Conservation (phyloP, 1,284 basidiomycete species). For the Irpex rosettiformis region DNA sequence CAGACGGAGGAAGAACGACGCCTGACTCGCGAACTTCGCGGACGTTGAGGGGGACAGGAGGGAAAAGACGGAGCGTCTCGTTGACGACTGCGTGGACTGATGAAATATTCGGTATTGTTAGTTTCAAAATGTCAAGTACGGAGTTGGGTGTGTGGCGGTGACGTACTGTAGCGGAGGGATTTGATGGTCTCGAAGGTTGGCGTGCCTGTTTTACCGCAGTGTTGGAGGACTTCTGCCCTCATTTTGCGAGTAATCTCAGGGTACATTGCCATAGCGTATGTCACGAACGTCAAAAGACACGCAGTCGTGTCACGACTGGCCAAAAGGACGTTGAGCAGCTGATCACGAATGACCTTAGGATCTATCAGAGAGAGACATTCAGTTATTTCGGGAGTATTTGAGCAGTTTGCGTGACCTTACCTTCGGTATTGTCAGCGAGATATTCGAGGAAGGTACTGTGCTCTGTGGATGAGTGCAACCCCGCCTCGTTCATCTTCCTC, state of each 20-base stretch:
- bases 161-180: slow-evolving; percentile 59
- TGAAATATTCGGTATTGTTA: slow-evolving; percentile 29
- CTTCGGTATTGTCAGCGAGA: slow-evolving; percentile 60
- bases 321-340: slow-evolving; percentile 69
- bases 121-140: slow-evolving; percentile 22
- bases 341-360: slow-evolving; percentile 57
- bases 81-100: slow-evolving; percentile 70
- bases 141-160: slow-evolving; percentile 8
- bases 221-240: slow-evolving; percentile 55
- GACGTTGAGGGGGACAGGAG: slow-evolving; percentile 66
- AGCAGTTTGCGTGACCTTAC: slow-evolving; percentile 32
- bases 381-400: not conserved
- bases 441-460: slow-evolving; percentile 67
- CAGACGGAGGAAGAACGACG: slow-evolving; percentile 50
- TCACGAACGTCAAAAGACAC: slow-evolving; percentile 57
- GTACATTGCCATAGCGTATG: slow-evolving; percentile 63
- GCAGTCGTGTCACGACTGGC: slow-evolving; percentile 75
- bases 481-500: slow-evolving; percentile 34
- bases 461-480: slow-evolving; percentile 35
- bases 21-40: slow-evolving; percentile 49
- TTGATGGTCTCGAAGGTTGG: slow-evolving; percentile 55
- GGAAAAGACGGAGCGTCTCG: slow-evolving; percentile 69
- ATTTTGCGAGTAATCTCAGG: slow-evolving; percentile 51
- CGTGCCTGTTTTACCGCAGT: slow-evolving; percentile 41
- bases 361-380: slow-evolving; percentile 20